Evolutionary conservation across 1,284 basidiomycete species (phyloP), one percentile per base, ranked within the genome.

Genomic region (Microbotryum scabiosae): DNA sequence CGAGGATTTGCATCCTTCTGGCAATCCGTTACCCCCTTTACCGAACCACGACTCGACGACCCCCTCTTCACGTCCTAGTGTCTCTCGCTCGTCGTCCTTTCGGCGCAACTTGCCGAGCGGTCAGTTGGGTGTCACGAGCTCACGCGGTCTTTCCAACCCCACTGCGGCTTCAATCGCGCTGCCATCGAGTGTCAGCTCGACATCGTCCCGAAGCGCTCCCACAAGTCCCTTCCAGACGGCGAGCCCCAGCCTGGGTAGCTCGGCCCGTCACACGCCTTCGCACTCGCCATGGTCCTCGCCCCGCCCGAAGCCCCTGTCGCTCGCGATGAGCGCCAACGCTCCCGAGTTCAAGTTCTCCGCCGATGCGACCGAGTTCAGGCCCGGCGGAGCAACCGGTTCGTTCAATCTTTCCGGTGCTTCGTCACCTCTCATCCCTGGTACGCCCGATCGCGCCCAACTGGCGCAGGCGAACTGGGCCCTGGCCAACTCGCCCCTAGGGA

Each of bases 301-400:
- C 0, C 63, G 65, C 10, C 63, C 59, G 2, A 53, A 54, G 2
- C 10, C 63, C 2, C 63, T 50, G 2, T 20, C 62, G 1, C 56
- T 64, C 50, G 64, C 21, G 87, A 87, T 70, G 88, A 89, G 83
- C 85, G 87, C 79, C 86, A 88, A 80, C 84, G 87, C 75, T 87
- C 50, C 56, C 47, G 23, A 45, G 36, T 60, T 65, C 58, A 62
- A 67, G 49, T 68, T 71, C 52, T 70, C 64, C 14, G 68, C 62
- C n/a, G 59, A 59, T n/a, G 70, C 70, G n/a, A 66, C 51, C 57
- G 68, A 69, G 54, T 71, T 71, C 57, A 56, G 54, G 26, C 70
- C 70, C 2, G 64, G 59, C 21, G 54, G 51, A n/a, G 36, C 61
- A 0, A 60, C 61, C 6, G 25, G 54, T 16, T 25, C 44, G 26